Percentiles rank a stretch among this genome's conserved stretches.
Conservation (phyloP, 1,284 basidiomycete species). For the Leccinum olivaceoglutinosum region DNA sequence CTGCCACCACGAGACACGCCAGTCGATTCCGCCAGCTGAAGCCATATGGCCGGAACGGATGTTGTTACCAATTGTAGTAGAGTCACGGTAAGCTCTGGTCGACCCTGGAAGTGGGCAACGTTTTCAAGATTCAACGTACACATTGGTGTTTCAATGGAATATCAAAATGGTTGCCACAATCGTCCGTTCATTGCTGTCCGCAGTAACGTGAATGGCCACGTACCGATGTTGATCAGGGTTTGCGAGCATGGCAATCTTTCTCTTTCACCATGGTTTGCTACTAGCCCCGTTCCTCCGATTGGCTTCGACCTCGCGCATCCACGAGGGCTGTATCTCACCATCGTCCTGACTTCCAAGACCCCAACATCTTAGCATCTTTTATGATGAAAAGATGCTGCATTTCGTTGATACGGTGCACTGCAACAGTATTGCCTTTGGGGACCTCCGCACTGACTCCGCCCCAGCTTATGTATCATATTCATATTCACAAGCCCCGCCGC, state of each 20-base stretch:
- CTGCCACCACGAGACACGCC: conserved; percentile 8
- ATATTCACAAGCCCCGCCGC: neutral
- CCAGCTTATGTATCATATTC: conserved; percentile 2
- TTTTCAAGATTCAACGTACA: neutral
- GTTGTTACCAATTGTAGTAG: neutral
- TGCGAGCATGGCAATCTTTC: neutral
- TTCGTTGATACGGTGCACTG: conserved; percentile 4
- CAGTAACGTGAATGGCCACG: neutral
- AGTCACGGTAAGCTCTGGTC: neutral
- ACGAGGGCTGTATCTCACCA: conserved; percentile 4
- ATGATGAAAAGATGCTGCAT: conserved; percentile 5
- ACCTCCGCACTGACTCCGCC: neutral
- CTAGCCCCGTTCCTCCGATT: neutral
- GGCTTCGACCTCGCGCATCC: conserved; percentile 1
- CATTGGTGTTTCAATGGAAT: neutral
- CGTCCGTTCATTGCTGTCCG: neutral
- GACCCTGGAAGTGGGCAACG: neutral
- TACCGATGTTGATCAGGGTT: neutral
- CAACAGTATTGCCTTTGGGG: conserved; percentile 14
- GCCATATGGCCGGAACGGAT: neutral
- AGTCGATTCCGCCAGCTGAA: neutral
- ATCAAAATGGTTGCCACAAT: neutral
- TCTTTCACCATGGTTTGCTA: neutral
- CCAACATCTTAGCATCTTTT: conserved; percentile 13
- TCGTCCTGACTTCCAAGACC: neutral